Evolutionary conservation across 2,329 filamentous ascomycete genomes (phyloP), one percentile per base, ranked within the genome.

Genomic region (Monascus ruber): DNA sequence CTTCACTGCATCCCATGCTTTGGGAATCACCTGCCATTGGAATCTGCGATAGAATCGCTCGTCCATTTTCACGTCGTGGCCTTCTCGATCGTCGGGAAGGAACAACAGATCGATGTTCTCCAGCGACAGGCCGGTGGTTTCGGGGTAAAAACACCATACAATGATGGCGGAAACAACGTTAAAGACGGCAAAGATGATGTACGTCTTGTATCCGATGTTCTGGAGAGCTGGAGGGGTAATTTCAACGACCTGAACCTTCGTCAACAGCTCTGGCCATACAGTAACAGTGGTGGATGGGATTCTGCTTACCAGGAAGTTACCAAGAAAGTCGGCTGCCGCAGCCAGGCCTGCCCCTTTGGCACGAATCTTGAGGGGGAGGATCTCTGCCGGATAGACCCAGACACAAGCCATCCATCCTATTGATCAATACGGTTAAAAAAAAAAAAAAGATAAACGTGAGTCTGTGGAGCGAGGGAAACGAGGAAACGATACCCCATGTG

Each of bases 121-220:
- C 2, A 66, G 48, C 2, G 56, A 56, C 8, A 63, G 50, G 26
- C 58, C 58, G 8, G 52, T 50, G 0, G 62, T 65, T 38, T 66
- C 63, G 3, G 58, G 58, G 26, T 54, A 56, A 43, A 56, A 56
- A 35, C 53, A 55, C 38, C 50, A 60, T 5, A 59, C 51, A 31
- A 60, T 54, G 5, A 43, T 43, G 7, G 49, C 47, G 11, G 46
- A 47, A 24, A 55, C 47, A 28, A 48, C 45, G 33, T 81, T 81
- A 61, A 81, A 77, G 34, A 77, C 69, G 7, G 77, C 77, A 50
- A 82, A 83, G 47, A 83, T 74, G 17, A 17, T 17, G 17, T 17
- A 17, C 17, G 17, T 17, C 17, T 17, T 17, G 17, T 17, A 17
- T 17, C 61, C 56, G 44, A 81, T 81, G 41, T 62, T 73, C 41